Evolutionary conservation across 768 basidiomycete species (phyloP), one percentile per base, ranked within the genome.

Genomic region (Rhodosporidiobolus odoratus): DNA sequence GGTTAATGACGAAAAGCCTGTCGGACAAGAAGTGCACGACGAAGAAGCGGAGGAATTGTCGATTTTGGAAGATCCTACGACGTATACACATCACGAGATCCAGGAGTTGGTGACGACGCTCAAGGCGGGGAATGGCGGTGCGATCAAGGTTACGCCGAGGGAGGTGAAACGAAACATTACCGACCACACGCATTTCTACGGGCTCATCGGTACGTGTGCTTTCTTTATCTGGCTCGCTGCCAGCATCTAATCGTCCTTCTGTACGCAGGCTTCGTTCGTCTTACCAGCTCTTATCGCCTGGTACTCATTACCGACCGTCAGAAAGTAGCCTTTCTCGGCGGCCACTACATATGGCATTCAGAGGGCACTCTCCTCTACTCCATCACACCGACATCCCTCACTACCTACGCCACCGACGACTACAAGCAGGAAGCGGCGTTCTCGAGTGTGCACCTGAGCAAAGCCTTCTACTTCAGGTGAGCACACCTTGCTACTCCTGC

Each of bases 381-480:
- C 4, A 83, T 97, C 52, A 61, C 62, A 23, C 60, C 62, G 0
- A 53, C 65, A 0, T 40, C 58, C 13, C 54, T 62, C 21, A 50
- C 58, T 1, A 43, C 61, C 9, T 53, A 58, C 8, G 65, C 37
- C 1, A 53, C 71, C 34, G 69, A 71, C 15, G 65, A 73, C 19
- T 56, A 6, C 60, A 82, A 91, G 15, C 83, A 93, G 41, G 86
- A 94, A 82, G 88, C 87, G 69, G 86, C 90, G 15, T 99, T 98
- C 83, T 93, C 92, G 78, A 91, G 94, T 79, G 93, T 97, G 2
- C 95, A 99, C 77, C 86, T 98, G 84, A 88, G 89, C n/a, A 97
- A 97, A 81, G 97, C 98, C 81, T 98, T 98, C 79, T 99, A 97
- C 81, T 97, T 97, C 81, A 93, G 91, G 91, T 91, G 73, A 43